These are phyloP conservation scores for Myxozyma geophila DNA, from an alignment of 805 yeast genomes.

Conservation along the genomic window DNA sequence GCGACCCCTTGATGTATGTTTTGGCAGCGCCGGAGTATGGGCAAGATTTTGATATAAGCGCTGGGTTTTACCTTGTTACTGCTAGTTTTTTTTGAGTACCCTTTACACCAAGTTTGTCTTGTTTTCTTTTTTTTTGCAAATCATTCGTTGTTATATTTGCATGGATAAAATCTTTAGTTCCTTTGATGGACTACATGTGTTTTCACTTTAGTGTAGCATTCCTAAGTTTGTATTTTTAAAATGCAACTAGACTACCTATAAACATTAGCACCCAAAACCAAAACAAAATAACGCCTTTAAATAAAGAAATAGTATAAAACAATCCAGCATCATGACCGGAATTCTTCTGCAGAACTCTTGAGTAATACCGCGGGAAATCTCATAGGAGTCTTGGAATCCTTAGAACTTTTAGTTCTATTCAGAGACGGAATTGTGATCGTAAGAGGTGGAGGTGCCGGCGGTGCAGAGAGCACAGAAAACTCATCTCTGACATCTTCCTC, in stretches of 20 bases:
- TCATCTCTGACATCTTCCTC: constrained; percentile 6
- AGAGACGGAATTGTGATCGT: constrained; percentile 34
- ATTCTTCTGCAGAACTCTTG: constrained; percentile 15
- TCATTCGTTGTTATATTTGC: not conserved
- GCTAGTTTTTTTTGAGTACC: constrained; percentile 2
- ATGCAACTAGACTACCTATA: not conserved
- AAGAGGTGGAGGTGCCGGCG: constrained; percentile 33
- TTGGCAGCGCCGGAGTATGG: not conserved
- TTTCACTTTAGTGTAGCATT: not conserved
- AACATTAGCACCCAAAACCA: not conserved
- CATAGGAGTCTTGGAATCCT: constrained; percentile 4
- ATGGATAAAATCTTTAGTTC: constrained; percentile 4
- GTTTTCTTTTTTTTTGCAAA: not conserved
- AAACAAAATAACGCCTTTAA: no score
- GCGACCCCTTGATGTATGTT: not conserved
- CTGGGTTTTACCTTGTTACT: not conserved
- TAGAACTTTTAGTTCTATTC: constrained; percentile 6
- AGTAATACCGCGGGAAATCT: constrained; percentile 29
- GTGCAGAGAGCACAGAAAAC: constrained; percentile 9
- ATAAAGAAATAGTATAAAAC: not conserved
- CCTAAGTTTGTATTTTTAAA: no score
- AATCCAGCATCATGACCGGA: not conserved
- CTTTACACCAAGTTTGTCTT: not conserved
- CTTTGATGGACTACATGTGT: constrained; percentile 13
- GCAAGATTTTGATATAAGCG: not conserved